Evolutionary conservation across 345 rosid species (phyloP).

Genomic region (Salix suchowensis): DNA sequence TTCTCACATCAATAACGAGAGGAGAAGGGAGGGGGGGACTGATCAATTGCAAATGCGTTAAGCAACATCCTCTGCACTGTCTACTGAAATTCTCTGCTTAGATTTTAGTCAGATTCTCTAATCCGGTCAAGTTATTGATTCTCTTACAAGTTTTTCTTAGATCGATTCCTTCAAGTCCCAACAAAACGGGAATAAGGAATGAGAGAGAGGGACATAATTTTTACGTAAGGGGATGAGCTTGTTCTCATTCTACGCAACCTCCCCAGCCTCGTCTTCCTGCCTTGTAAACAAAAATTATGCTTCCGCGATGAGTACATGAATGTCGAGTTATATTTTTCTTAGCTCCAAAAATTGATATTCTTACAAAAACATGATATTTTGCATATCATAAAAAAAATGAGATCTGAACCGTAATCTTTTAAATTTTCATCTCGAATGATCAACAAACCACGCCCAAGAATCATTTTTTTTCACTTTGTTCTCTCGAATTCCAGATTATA

Average conservation of each 20-base stretch:
- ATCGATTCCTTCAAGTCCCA: conserved; percentile 24
- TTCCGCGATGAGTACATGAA: not conserved
- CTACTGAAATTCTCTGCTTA: conserved; percentile 26
- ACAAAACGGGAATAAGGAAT: conserved; percentile 22
- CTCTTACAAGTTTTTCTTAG: not conserved
- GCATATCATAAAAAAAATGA: too few species aligned
- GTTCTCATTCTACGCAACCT: not conserved
- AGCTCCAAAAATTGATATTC: too few species aligned
- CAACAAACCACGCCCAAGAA: too few species aligned
- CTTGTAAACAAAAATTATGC: not conserved
- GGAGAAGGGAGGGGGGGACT: conserved; percentile 2
- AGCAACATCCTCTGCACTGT: conserved; percentile 51
- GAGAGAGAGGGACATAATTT: conserved; percentile 15
- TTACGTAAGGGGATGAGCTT: conserved; percentile 21
- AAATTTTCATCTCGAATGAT: too few species aligned
- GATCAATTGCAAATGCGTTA: conserved; percentile 42
- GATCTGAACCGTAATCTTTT: too few species aligned
- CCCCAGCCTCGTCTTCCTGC: not conserved
- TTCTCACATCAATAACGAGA: conserved; percentile 26
- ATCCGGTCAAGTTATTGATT: not conserved
- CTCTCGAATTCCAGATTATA: too few species aligned
- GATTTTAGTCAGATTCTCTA: not conserved
- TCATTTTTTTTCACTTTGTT: too few species aligned
- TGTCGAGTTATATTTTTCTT: too few species aligned
- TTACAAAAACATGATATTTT: too few species aligned